Evolutionary conservation across 495 filamentous ascomycete species (phyloP).

Genomic region (Tuber magnatum): DNA sequence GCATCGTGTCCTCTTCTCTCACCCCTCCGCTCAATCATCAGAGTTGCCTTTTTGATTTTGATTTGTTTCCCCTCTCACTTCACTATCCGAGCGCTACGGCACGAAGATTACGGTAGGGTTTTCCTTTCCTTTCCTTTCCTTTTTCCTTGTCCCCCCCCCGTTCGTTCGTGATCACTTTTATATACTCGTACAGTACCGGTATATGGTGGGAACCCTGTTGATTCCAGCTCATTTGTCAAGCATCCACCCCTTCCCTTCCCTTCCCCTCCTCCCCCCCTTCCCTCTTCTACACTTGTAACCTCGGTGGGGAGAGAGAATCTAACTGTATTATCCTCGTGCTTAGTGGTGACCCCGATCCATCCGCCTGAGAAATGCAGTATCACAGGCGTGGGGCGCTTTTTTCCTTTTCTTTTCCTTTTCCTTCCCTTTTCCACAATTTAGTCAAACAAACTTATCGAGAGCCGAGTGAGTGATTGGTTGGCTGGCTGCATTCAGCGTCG

Average conservation of each 20-base stretch:
- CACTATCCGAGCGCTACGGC: conserved; percentile 17
- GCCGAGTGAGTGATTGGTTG: conserved; percentile 25
- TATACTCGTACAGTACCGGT: too few species aligned
- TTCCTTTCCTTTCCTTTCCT: background rate
- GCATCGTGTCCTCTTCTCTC: background rate
- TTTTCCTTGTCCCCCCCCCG: too few species aligned
- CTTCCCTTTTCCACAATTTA: conserved; percentile 6
- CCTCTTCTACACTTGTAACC: background rate
- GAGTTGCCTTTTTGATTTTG: background rate
- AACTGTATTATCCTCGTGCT: conserved; percentile 13
- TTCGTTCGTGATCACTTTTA: conserved; percentile 19
- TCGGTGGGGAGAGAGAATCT: conserved; percentile 20
- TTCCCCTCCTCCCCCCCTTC: background rate
- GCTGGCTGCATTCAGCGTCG: conserved; percentile 21
- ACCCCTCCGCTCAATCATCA: background rate
- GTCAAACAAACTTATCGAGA: conserved; percentile 22
- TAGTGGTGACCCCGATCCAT: conserved; percentile 20
- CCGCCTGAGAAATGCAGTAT: conserved; percentile 30
- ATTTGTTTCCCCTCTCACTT: background rate
- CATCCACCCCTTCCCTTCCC: too few species aligned
- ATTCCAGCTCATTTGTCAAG: conserved; percentile 21
- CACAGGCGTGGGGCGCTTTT: conserved; percentile 30
- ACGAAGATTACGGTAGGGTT: background rate
- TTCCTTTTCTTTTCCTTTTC: background rate
- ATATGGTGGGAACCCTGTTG: conserved; percentile 14